Conservation (phyloP, 768 basidiomycete genomes). For the Brasilioporus rufonigricans region DNA sequence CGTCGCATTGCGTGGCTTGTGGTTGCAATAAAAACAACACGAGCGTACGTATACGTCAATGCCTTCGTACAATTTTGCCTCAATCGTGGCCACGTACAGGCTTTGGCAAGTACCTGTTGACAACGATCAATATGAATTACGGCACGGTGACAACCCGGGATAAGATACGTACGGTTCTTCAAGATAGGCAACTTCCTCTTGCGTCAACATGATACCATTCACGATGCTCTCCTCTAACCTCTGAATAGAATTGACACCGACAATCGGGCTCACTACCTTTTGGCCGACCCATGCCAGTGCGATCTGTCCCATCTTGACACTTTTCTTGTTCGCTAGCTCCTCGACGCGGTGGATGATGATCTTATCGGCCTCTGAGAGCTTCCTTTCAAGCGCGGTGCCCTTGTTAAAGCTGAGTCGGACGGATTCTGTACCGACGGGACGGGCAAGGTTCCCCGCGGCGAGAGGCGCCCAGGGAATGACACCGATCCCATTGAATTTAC, state of each 20-base stretch:
- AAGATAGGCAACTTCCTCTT: slow-evolving; percentile 31
- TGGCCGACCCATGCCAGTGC: slow-evolving; percentile 41
- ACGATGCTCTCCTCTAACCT: slow-evolving; percentile 34
- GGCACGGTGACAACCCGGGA: background rate
- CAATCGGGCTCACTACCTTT: slow-evolving; percentile 45
- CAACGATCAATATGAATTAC: slow-evolving; percentile 1
- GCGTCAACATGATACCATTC: slow-evolving; percentile 21
- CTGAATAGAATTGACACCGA: slow-evolving; percentile 36
- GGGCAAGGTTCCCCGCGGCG: slow-evolving; percentile 36
- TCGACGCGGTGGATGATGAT: slow-evolving; percentile 29
- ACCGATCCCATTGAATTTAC: slow-evolving; percentile 48
- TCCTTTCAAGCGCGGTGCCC: slow-evolving; percentile 27
- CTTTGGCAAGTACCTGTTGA: slow-evolving; percentile 16
- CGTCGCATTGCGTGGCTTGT: too few relatives aligned
- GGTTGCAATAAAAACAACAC: too few relatives aligned
- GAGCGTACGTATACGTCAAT: too few relatives aligned
- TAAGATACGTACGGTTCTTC: slow-evolving; percentile 2
- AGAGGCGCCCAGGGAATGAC: slow-evolving; percentile 53
- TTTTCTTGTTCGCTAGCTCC: slow-evolving; percentile 40
- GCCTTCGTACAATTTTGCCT: background rate
- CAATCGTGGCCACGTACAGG: slow-evolving; percentile 16
- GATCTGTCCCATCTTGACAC: slow-evolving; percentile 43
- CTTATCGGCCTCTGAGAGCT: slow-evolving; percentile 29
- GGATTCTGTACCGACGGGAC: slow-evolving; percentile 33
- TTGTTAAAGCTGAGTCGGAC: slow-evolving; percentile 10